phyloP scores from a whole-genome alignment of 257 asterid species.

The Capsicum chinense region DNA sequence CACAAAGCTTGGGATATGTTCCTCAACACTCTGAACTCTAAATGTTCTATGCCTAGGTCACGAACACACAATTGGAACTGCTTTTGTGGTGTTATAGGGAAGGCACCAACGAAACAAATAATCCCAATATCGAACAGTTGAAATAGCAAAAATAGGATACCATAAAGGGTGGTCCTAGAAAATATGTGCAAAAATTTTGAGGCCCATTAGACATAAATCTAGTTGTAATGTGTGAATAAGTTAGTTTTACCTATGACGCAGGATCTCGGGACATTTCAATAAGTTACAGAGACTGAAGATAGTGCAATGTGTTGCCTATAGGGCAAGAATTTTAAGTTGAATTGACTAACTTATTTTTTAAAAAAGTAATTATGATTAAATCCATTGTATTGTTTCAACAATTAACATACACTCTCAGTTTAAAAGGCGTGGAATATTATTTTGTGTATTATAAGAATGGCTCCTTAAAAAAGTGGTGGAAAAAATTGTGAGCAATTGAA shows the following conservation, averaged over 20 bases:
- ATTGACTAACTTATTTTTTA: neutral
- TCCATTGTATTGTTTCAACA: neutral
- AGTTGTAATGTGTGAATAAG: neutral
- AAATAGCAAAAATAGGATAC: neutral
- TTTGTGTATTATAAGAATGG: neutral
- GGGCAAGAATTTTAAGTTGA: neutral
- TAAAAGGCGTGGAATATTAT: neutral
- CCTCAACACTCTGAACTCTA: neutral
- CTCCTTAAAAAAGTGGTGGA: neutral
- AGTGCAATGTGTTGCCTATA: neutral
- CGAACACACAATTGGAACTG: neutral
- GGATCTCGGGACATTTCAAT: neutral
- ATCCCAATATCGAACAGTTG: neutral
- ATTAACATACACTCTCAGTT: neutral
- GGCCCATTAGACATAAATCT: neutral
- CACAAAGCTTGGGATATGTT: neutral
- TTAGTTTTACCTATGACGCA: neutral
- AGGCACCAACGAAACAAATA: neutral
- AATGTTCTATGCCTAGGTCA: neutral
- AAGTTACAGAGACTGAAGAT: neutral
- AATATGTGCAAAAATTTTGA: neutral
- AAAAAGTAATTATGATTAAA: neutral
- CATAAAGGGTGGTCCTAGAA: neutral
- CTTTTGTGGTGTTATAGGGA: neutral
- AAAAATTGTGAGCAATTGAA: neutral